Base-by-base conservation (phyloP, 2,329 filamentous ascomycete species). In the Alternaria gaisen region DNA sequence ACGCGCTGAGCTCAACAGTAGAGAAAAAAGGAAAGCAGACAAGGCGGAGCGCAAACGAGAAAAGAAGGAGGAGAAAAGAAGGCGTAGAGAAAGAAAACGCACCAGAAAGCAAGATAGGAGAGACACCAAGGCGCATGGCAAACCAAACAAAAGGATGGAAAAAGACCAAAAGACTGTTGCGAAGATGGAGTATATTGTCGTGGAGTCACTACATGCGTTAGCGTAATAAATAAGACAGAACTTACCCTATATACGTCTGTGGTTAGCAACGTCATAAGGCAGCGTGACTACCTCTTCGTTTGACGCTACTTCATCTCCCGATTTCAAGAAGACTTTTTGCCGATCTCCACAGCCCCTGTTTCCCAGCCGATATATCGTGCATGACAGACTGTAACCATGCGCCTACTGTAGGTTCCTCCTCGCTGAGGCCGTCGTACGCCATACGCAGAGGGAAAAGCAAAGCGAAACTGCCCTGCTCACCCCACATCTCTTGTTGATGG, bases 371-470 rank as follows among this genome's bases (percentile, higher is more conserved):
- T 18, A 47, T 47, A n/a, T 47, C 44, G 18, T 47, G 44, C 28
- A 47, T 47, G 44, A 47, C n/a, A 1, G 44, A 47, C 18, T 18
- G 28, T 18, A 47, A 30, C 44, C 44, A 47, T 47, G 26, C 28
- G 12, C 26, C 16, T 20, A 47, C 26, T 20, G 11, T 20, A 12
- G 44, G n/a, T 20, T 47, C 26, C n/a, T 32, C 30, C 28, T 47
- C 28, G 44, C 44, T 6, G 11, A 47, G 28, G 3, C 44, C 52
- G 16, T 55, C 52, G 22, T 55, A 43, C 16, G 52, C 52, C 52
- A 55, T 55, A 16, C 52, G 52, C 9, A 55, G 41, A 20, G 52
- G 52, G 30, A 55, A 55, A 8, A 55, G 52, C 4, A 55, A 20
- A 26, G 34, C 41, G 11, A 55, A 55, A 36, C 24, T 16, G n/a